A percentile compares a stretch with the other conserved stretches of the same genome.
phyloP scores from a whole-genome alignment of 805 yeast genomes.

The Metschnikowia sp. region DNA sequence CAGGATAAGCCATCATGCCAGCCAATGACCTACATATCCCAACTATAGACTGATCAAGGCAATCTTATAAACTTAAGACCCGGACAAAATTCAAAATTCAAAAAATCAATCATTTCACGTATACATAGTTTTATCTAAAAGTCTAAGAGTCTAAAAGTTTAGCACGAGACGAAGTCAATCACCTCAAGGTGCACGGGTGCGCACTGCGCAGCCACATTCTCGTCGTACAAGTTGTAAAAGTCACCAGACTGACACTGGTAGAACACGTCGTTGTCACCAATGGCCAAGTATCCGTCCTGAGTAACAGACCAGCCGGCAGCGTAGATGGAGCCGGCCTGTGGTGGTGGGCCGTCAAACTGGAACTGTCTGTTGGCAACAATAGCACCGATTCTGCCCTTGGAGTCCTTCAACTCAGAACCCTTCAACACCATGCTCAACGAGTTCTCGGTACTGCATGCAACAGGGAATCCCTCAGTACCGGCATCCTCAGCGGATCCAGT shows the following conservation, averaged over 20 bases:
- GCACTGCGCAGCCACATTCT: constrained; percentile 50
- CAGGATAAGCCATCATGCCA: no score
- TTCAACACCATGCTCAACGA: constrained; percentile 55
- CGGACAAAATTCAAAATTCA: background rate
- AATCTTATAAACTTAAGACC: background rate
- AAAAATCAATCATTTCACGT: constrained; percentile 13
- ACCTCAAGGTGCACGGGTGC: constrained; percentile 56
- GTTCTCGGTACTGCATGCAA: constrained; percentile 22
- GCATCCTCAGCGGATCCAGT: constrained; percentile 24
- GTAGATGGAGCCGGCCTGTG: constrained; percentile 51
- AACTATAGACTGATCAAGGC: no score
- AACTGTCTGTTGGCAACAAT: constrained; percentile 81
- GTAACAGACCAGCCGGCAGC: constrained; percentile 43
- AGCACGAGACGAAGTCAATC: constrained; percentile 58
- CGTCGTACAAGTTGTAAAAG: constrained; percentile 76
- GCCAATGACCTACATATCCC: no score
- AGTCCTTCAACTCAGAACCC: constrained; percentile 51
- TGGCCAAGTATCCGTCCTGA: constrained; percentile 56
- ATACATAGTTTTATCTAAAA: constrained; percentile 4
- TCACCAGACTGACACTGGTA: constrained; percentile 74
- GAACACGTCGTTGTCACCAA: constrained; percentile 59
- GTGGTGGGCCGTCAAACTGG: constrained; percentile 79
- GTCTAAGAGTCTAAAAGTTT: constrained; percentile 7
- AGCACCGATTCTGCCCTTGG: constrained; percentile 67
- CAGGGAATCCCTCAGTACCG: constrained; percentile 9